phyloP scores from a whole-genome alignment of 495 filamentous ascomycete species.

The Talaromyces adpressus region DNA sequence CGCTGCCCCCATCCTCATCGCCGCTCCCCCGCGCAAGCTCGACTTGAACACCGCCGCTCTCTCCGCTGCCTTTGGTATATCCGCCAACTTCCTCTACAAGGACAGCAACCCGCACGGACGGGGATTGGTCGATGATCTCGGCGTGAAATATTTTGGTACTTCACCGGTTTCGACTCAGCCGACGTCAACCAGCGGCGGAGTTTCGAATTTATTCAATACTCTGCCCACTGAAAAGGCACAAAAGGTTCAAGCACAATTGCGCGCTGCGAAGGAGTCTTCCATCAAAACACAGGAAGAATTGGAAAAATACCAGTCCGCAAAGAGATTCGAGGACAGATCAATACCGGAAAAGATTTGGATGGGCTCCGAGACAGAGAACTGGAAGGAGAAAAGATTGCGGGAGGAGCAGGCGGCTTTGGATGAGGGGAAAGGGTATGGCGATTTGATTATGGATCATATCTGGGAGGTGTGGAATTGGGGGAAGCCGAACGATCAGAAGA shows the following conservation, averaged over 20 bases:
- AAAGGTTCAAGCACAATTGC: conserved; percentile 39
- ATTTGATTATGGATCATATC: conserved; percentile 77
- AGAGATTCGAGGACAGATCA: conserved; percentile 28
- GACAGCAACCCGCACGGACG: conserved; percentile 43
- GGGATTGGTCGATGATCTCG: conserved; percentile 37
- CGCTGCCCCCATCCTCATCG: conserved; percentile 59
- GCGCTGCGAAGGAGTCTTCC: conserved; percentile 29
- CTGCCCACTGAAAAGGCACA: conserved; percentile 50
- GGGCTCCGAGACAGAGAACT: conserved; percentile 55
- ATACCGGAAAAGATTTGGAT: conserved; percentile 56
- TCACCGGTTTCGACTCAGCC: background rate
- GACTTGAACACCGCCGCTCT: conserved; percentile 56
- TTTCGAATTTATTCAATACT: conserved; percentile 14
- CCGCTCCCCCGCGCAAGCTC: conserved; percentile 75
- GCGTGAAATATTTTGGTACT: conserved; percentile 18
- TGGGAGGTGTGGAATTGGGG: conserved; percentile 71
- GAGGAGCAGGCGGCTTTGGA: conserved; percentile 67
- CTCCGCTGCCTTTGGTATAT: conserved; percentile 48
- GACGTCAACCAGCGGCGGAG: background rate
- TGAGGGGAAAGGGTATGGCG: conserved; percentile 73
- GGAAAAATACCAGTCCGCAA: conserved; percentile 32
- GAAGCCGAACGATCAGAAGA: conserved; percentile 15
- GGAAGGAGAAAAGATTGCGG: conserved; percentile 64
- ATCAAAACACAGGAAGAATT: conserved; percentile 21
- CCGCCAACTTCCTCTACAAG: conserved; percentile 56